These are phyloP conservation scores for Thinopyrum elongatum DNA, from an alignment of 176 grass and related monocot species.

Conservation along the genomic window DNA sequence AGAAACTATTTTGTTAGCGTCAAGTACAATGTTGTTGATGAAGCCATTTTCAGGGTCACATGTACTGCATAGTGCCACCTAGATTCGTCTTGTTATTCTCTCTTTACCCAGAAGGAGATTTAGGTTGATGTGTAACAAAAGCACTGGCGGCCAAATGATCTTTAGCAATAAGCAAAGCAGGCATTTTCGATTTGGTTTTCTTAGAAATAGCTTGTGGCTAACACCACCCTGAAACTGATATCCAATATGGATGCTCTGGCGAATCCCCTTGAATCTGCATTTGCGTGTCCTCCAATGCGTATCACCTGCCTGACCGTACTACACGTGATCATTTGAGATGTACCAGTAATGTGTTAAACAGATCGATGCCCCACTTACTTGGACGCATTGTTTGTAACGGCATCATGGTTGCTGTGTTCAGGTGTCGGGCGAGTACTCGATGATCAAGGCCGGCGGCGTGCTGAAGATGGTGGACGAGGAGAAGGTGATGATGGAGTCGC, in stretches of 20 bases:
- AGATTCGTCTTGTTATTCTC: background rate
- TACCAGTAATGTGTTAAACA: background rate
- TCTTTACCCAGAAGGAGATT: background rate
- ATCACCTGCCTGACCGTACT: background rate
- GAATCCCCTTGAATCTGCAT: background rate
- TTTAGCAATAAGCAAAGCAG: background rate
- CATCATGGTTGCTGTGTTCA: constrained; percentile 32
- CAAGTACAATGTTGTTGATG: background rate
- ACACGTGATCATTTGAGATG: background rate
- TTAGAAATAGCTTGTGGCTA: background rate
- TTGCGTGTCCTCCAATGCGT: background rate
- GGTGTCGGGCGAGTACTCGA: constrained; percentile 97
- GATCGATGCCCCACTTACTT: background rate
- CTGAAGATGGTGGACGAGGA: constrained; percentile 89
- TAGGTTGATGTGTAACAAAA: background rate
- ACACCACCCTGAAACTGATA: background rate
- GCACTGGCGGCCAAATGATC: background rate
- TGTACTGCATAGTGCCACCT: background rate
- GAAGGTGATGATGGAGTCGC: constrained; percentile 98
- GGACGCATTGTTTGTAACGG: background rate
- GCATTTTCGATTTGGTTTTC: background rate
- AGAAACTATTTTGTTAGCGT: background rate
- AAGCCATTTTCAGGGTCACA: background rate
- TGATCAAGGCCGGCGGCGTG: constrained; percentile 79
- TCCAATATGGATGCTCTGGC: background rate